Evolutionary conservation across 306 rosid species (phyloP), one percentile per base, ranked within the genome.

Genomic region (Inga oerstediana): DNA sequence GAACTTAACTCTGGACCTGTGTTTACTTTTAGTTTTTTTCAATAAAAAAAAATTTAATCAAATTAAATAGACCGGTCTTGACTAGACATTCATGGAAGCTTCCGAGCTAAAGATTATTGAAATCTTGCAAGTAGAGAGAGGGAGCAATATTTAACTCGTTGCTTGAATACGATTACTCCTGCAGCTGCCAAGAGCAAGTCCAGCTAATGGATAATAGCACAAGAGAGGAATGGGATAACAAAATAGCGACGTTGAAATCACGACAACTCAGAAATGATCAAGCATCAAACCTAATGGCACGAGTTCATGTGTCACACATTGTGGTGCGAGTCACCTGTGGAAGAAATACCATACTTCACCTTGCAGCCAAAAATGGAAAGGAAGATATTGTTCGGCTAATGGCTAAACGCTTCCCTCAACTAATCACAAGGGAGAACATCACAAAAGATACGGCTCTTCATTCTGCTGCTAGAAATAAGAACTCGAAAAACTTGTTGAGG

Each of bases 391-490:
- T 72, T 19, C 4, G 49, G 5, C 58, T 22, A 3, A 22, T 13
- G 4, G 76, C 56, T 44, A 10, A 24, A 24, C 56, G 46, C 37
- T 72, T 72, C 76, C 76, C 76, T 46, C 59, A 44, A 45, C 76
- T 72, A 5, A 72, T 72, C 37, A 10, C 2, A 7, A 46, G 15
- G 39, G 11, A 1, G 1, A 72, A 44, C 59, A 24, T 72, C 0
- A n/a, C 6, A 24, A 59, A 59, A 7, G 76, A 72, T 4, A 72
- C 41, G 3, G 56, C 32, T 20, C 59, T 72, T 24, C 59, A 72
- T 46, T 14, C 45, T 2, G 76, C 76, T 14, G 76, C 59, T 5
- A 46, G 76, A 72, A 10, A 10, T n/a, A 1, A 4, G 3, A 17
- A 7, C 0, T 8, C 1, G 3, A 0, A 14, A 11, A 15, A 7